Base-by-base conservation (phyloP, 2,329 filamentous ascomycete species). In the Talaromyces rugulosus region DNA sequence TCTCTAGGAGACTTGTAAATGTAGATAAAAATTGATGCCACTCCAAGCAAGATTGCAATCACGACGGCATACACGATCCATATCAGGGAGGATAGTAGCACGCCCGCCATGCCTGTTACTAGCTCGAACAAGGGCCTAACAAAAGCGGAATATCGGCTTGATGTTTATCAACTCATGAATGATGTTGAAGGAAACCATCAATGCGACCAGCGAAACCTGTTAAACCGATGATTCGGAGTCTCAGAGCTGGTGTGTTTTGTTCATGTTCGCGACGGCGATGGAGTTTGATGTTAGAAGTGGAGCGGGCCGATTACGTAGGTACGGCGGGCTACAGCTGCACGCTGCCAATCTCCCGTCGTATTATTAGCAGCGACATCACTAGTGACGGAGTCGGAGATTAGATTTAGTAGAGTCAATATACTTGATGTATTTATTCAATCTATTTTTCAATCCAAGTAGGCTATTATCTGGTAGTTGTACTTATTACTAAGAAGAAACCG, bases 61-160 rank as follows among this genome's bases (percentile, higher is more conserved):
- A 91, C 93, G 63, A 94, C 85, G 64, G 89, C 91, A 76, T 98
- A 99, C 59, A 93, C 87, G 65, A 95, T 88, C 95, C 95, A 99
- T 76, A 98, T 98, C 67, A 98, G 83, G 72, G 90, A 91, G 60
- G 89, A 90, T 75, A 96, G 92, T 65, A 97, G 86, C 73, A 95
- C 81, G 56, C 84, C 84, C 86, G 88, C 88, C 56, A 61, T 63
- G 36, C 14, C 56, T 44, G 50, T 11, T 47, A 27, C 28, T 30
- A 30, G 12, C 50, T 31, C 14, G 28, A 28, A 12, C 27, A 51
- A 51, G 44, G 16, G 28, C 14, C 7, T 53, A n/a, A 9, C 8
- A 23, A 53, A 16, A n/a, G n/a, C 47, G 27, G 18, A 14, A 5
- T 23, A 7, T 53, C 9, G 14, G 50, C 50, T 31, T 28, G 50